A percentile compares a stretch with the other conserved stretches of the same genome.
Evolutionary conservation across 1,139 yeast species (phyloP).

Genomic region (Pichia sp.): DNA sequence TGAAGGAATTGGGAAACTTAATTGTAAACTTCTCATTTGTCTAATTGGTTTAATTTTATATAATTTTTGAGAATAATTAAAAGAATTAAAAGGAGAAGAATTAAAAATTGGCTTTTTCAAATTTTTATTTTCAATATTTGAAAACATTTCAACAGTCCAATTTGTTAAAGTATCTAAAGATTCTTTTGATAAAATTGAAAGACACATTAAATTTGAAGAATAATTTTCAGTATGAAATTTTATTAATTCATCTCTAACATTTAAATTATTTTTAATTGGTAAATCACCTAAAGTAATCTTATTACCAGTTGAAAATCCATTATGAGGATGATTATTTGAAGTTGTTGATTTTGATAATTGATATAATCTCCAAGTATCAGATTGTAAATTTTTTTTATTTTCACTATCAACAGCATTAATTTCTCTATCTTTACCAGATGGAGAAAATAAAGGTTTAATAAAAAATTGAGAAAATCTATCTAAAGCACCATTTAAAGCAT

Average conservation of each 20-base stretch:
- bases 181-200: conserved; percentile 80
- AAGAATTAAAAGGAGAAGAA: conserved; percentile 35
- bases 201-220: conserved; percentile 77
- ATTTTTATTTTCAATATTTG: conserved; percentile 52
- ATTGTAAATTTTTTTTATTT: conserved; percentile 87
- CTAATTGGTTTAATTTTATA: conserved; percentile 75
- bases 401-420: conserved; percentile 94
- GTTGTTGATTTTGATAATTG: conserved; percentile 75
- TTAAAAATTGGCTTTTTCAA: conserved; percentile 47
- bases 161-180: conserved; percentile 59
- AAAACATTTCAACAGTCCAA: conserved; percentile 68
- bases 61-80: conserved; percentile 41
- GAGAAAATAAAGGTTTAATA: conserved; percentile 73
- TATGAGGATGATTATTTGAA: conserved; percentile 66
- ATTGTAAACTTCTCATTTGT: conserved; percentile 61
- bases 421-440: conserved; percentile 83
- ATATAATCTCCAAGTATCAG: conserved; percentile 80
- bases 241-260: conserved; percentile 60
- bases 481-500: conserved; percentile 75
- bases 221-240: conserved; percentile 58
- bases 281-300: conserved; percentile 50
- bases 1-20: conserved; percentile 72
- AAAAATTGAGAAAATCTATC: conserved; percentile 93
- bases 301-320: conserved; percentile 74
- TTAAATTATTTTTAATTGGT: conserved; percentile 43